Conservation (phyloP, 345 rosid species). For the Erodium maritimum region DNA sequence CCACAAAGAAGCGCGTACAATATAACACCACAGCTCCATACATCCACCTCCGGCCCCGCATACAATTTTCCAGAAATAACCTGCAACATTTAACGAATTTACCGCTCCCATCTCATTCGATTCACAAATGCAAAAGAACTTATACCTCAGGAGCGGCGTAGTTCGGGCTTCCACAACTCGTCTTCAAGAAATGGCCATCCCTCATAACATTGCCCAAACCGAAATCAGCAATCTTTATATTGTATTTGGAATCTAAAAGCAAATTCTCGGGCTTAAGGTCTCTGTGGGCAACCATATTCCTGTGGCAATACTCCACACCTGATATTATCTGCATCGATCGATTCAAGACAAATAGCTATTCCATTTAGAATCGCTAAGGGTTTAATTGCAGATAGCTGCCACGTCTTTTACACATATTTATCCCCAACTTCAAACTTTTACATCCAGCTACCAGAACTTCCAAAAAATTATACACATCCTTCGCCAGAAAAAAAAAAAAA, state of each 20-base stretch:
- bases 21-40: constrained; percentile 99
- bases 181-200: constrained; percentile 96
- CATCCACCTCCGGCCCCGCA: constrained; percentile 99
- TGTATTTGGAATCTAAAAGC: constrained; percentile 84
- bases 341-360: constrained; percentile 10
- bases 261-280: constrained; percentile 97
- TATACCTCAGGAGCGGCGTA: constrained; percentile 94
- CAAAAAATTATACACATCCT: no score
- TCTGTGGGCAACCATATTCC: constrained; percentile 95
- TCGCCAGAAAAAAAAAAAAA: no score
- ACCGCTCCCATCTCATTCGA: not conserved
- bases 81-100: constrained; percentile 22
- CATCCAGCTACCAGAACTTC: no score
- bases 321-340: constrained; percentile 90
- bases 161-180: constrained; percentile 98
- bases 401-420: no score
- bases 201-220: constrained; percentile 96
- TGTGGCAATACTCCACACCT: constrained; percentile 94
- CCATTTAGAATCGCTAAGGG: no score
- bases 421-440: no score
- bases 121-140: not conserved
- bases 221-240: constrained; percentile 97
- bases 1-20: constrained; percentile 98
- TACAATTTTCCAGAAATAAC: constrained; percentile 92
- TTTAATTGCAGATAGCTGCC: no score